phyloP scores from a whole-genome alignment of 2,329 filamentous ascomycete genomes.

The Penicillium sp. region DNA sequence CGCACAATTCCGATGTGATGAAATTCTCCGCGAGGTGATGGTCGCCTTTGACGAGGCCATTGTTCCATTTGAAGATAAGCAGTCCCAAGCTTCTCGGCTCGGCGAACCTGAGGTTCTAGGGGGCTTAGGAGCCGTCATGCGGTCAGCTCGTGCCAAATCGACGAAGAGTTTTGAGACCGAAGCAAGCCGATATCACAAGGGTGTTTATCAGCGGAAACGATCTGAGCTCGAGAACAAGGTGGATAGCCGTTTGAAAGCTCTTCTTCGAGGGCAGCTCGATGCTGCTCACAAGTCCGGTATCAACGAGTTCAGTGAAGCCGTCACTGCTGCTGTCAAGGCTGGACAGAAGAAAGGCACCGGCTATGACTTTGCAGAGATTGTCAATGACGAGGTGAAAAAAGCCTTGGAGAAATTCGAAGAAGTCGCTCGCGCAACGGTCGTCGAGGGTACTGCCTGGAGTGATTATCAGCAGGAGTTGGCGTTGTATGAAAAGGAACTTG shows the following conservation, averaged over 20 bases:
- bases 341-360: slow-evolving; percentile 89
- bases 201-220: slow-evolving; percentile 85
- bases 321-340: slow-evolving; percentile 82
- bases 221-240: slow-evolving; percentile 85
- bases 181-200: slow-evolving; percentile 95
- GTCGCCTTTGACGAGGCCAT: slow-evolving; percentile 83
- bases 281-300: slow-evolving; percentile 91
- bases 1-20: slow-evolving; percentile 96
- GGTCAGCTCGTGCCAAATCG: slow-evolving; percentile 70
- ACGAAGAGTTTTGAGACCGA: slow-evolving; percentile 86
- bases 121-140: slow-evolving; percentile 76
- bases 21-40: slow-evolving; percentile 89
- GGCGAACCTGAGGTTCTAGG: slow-evolving; percentile 75
- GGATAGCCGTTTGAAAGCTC: slow-evolving; percentile 81
- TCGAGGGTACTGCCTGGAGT: slow-evolving; percentile 84
- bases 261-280: slow-evolving; percentile 86
- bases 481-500: slow-evolving; percentile 87
- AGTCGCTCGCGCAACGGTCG: slow-evolving; percentile 74
- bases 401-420: slow-evolving; percentile 75
- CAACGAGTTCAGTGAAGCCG: slow-evolving; percentile 81
- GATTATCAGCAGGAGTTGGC: slow-evolving; percentile 80
- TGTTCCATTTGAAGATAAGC: slow-evolving; percentile 81
- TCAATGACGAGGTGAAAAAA: slow-evolving; percentile 78
- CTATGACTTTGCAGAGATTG: slow-evolving; percentile 96
- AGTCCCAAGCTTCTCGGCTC: slow-evolving; percentile 73